Percentiles rank a stretch among this genome's conserved stretches.
phyloP scores from a whole-genome alignment of 228 moss, liverwort and hornwort genomes.

The Sphagnum magellanicum region DNA sequence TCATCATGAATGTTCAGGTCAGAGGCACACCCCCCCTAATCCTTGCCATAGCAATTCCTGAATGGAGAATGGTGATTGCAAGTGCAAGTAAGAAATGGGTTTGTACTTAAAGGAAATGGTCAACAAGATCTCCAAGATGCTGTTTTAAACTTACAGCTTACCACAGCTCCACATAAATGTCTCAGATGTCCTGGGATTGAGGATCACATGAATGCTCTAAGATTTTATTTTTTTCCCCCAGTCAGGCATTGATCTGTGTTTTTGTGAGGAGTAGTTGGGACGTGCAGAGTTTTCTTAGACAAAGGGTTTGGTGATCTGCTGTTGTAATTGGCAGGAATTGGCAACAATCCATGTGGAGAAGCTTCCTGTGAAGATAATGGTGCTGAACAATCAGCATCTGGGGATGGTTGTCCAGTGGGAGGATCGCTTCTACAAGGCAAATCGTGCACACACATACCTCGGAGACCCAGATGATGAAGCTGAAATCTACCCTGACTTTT shows the following conservation, averaged over 20 bases:
- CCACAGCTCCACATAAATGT: too few relatives aligned
- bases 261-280: too few relatives aligned
- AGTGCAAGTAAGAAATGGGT: too few relatives aligned
- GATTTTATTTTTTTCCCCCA: too few relatives aligned
- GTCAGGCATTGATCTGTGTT: too few relatives aligned
- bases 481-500: slow-evolving; percentile 90
- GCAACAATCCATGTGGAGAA: slow-evolving; percentile 91
- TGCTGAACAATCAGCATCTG: slow-evolving; percentile 88
- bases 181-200: too few relatives aligned
- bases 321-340: slow-evolving; percentile 42
- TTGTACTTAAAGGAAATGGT: too few relatives aligned
- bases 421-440: slow-evolving; percentile 97
- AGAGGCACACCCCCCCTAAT: not conserved
- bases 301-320: not conserved
- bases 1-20: slow-evolving; percentile 94
- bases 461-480: slow-evolving; percentile 82
- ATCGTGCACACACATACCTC: slow-evolving; percentile 81
- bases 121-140: too few relatives aligned
- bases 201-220: too few relatives aligned
- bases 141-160: too few relatives aligned
- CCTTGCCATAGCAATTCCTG: not conserved
- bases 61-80: too few relatives aligned
- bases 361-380: slow-evolving; percentile 95
- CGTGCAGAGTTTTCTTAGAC: too few relatives aligned
- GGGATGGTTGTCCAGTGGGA: slow-evolving; percentile 99